Base-by-base conservation (phyloP, 768 basidiomycete species). In the Hypholoma fasciculare region DNA sequence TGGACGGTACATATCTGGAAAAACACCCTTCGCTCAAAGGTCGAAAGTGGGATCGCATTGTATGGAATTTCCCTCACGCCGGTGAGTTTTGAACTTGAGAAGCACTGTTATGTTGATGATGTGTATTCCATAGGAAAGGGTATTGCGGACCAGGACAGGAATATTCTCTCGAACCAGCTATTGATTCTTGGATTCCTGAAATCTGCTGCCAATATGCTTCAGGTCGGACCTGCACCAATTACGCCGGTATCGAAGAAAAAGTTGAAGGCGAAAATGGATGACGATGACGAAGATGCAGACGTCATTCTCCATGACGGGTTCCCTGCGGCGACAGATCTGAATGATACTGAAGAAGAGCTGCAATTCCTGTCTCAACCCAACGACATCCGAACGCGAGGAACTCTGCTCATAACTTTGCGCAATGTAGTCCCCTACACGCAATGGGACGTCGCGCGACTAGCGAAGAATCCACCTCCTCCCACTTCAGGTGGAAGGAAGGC, bases 21-120 rank as follows among this genome's bases (percentile, higher is more conserved):
- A 89, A 80, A 60, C 71, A 76, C 39, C 57, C 80, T 6, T 67
- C 71, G 6, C 71, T 96, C 47, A 90, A 85, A 60, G 84, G 82
- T 40, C 74, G 77, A 60, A 81, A 74, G 54, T 90, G 89, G 83
- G 89, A 94, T 72, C 84, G 82, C 60, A 82, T 98, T 56, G 85
- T 92, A 7, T 98, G 94, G 88, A 97, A 98, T 70, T 98, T 98
- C 69, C 96, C 96, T 58, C 96, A 98, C 75, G 90, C 90, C 66
- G 96, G 96, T 92, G 66, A 62, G 84, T 66, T 12, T 20, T 59
- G 49, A 56, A 58, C 40, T 54, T 8, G 54, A 27, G 19, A 53
- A 2, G 12, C 19, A 43, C 20, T 43, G 3, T 19, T 44, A 0
- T 50, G 39, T 20, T n/a, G 23, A 34, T 38, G 56, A 2, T 47